These are phyloP conservation scores for Acanthamoeba healyi DNA, from an alignment of 208 protist genomes.

Conservation along the genomic window DNA sequence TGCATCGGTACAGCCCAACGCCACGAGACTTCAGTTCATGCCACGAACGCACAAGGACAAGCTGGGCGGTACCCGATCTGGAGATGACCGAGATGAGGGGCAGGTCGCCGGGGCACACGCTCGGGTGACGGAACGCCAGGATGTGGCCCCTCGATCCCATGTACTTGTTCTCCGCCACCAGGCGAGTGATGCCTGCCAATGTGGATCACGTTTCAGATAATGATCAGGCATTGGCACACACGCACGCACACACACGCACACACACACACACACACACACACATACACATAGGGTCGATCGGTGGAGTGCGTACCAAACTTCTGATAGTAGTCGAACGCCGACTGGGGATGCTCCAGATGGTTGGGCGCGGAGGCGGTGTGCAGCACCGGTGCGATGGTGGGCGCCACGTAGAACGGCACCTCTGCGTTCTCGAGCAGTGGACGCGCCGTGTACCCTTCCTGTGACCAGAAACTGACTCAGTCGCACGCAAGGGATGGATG, in stretches of 20 bases:
- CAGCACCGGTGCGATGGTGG: conserved; percentile 23
- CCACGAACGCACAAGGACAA: too few relatives aligned
- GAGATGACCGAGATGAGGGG: conserved; percentile 17
- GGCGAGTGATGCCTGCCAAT: not conserved
- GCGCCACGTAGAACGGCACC: conserved; percentile 15
- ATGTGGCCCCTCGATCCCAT: conserved; percentile 28
- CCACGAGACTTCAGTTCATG: too few relatives aligned
- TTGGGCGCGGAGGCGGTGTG: not conserved
- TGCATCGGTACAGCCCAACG: too few relatives aligned
- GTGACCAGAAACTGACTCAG: not conserved
- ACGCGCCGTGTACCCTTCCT: not conserved
- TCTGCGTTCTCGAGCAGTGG: not conserved
- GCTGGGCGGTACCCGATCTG: not conserved
- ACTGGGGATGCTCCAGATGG: conserved; percentile 8
- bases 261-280: too few relatives aligned
- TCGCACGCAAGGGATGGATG: not conserved
- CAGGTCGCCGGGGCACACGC: conserved; percentile 11
- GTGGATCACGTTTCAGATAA: not conserved
- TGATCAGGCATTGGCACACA: too few relatives aligned
- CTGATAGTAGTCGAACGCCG: not conserved
- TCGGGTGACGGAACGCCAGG: conserved; percentile 17
- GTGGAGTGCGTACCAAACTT: not conserved
- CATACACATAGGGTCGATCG: too few relatives aligned
- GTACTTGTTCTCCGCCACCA: conserved; percentile 38
- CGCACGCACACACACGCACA: too few relatives aligned